Conservation (phyloP, 257 asterid genomes). For the Marsdenia floribunda region DNA sequence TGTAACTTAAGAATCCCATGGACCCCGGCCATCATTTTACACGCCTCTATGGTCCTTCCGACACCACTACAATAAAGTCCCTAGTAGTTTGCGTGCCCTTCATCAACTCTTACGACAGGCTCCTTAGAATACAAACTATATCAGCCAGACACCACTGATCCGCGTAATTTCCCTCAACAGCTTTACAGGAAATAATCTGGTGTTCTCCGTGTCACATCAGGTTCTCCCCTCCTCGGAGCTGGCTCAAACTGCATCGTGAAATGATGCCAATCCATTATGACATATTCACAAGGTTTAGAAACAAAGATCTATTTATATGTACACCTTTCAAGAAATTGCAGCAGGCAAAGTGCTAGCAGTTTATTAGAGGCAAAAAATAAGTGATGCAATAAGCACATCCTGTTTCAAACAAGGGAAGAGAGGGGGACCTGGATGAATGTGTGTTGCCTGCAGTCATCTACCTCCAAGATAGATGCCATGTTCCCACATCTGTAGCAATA, state of each 20-base stretch:
- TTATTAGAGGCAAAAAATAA: not conserved
- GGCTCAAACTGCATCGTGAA: conserved; percentile 72
- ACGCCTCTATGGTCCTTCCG: conserved; percentile 30
- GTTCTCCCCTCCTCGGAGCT: conserved; percentile 98
- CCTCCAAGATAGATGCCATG: conserved; percentile 97
- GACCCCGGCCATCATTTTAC: conserved; percentile 30
- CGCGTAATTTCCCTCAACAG: conserved; percentile 17
- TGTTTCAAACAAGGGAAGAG: not conserved
- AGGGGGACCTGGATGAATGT: conserved; percentile 80
- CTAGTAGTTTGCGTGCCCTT: conserved; percentile 21
- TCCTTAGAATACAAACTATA: conserved; percentile 16
- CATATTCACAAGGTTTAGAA: not conserved
- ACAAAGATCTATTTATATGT: not conserved
- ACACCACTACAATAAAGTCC: conserved; percentile 20
- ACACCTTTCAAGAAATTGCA: not conserved
- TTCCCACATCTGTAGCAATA: conserved; percentile 96
- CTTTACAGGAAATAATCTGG: conserved; percentile 92
- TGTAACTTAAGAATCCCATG: conserved; percentile 29
- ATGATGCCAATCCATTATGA: not conserved
- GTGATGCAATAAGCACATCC: not conserved
- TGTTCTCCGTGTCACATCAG: conserved; percentile 90
- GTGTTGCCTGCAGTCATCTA: conserved; percentile 81
- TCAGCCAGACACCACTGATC: conserved; percentile 21
- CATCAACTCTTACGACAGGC: conserved; percentile 12
- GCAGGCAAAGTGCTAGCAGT: not conserved